Evolutionary conservation across 768 basidiomycete species (phyloP).

Genomic region (Lactarius sanguifluus): DNA sequence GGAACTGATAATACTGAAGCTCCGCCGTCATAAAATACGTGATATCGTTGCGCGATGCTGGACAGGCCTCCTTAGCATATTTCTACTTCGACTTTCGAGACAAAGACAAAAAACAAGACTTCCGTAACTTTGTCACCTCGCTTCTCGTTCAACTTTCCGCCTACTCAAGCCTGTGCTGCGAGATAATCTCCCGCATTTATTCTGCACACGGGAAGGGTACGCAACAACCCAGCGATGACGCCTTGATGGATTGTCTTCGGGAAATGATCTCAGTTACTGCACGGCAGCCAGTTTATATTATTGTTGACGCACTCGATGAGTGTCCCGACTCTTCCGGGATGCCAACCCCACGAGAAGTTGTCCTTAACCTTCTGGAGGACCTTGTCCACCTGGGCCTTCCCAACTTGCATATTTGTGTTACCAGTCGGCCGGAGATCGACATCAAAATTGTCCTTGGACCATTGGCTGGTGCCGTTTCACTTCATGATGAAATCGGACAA

Average conservation of each 20-base stretch:
- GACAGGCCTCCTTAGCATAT: neutral
- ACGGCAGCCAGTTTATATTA: neutral
- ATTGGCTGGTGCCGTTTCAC: neutral
- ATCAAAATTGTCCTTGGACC: neutral
- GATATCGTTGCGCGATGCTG: neutral
- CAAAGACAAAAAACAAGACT: neutral
- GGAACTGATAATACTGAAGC: neutral
- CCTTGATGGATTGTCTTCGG: neutral
- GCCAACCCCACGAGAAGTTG: neutral
- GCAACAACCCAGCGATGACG: neutral
- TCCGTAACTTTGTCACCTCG: neutral
- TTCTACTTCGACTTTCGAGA: conserved; percentile 1
- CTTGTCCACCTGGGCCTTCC: neutral
- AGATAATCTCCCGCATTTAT: neutral
- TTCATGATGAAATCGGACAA: neutral
- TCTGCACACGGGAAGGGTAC: neutral
- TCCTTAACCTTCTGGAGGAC: neutral
- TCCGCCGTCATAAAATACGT: neutral
- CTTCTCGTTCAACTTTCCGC: neutral
- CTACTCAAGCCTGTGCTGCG: neutral
- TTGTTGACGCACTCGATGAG: neutral
- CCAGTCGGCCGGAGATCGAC: neutral
- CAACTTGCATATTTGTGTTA: neutral
- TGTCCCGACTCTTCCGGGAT: neutral
- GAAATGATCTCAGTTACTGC: neutral